These are phyloP conservation scores for Yamadazyma nakazawae DNA, from an alignment of 805 yeast genomes.

Conservation along the genomic window DNA sequence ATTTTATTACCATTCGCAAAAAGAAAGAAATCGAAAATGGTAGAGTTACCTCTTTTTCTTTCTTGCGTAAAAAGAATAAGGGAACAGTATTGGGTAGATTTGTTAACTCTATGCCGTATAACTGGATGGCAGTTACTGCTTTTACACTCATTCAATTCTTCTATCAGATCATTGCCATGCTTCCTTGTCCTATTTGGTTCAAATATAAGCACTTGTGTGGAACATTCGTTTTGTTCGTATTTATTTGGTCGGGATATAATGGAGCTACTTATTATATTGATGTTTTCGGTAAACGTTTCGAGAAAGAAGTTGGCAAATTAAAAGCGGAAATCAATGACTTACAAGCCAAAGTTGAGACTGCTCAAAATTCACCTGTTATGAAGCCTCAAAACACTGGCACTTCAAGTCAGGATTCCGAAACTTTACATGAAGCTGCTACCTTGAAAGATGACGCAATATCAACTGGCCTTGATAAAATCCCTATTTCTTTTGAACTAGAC, in stretches of 20 bases:
- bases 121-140: slow-evolving; percentile 78
- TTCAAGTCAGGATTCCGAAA: slow-evolving; percentile 3
- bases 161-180: slow-evolving; percentile 85
- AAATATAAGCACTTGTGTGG: slow-evolving; percentile 63
- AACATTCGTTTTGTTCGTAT: slow-evolving; percentile 66
- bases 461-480: not conserved
- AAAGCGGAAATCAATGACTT: slow-evolving; percentile 67
- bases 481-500: not conserved
- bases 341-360: slow-evolving; percentile 36
- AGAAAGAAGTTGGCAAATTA: slow-evolving; percentile 74
- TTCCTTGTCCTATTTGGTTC: slow-evolving; percentile 87
- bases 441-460: not conserved
- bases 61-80: slow-evolving; percentile 69
- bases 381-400: slow-evolving; percentile 10
- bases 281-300: slow-evolving; percentile 84
- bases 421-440: not conserved
- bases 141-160: slow-evolving; percentile 83
- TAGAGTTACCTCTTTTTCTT: slow-evolving; percentile 81
- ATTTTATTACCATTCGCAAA: slow-evolving; percentile 79
- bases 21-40: slow-evolving; percentile 84
- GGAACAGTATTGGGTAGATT: slow-evolving; percentile 64
- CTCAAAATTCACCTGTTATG: slow-evolving; percentile 15
- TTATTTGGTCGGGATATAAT: slow-evolving; percentile 76
- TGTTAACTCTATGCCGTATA: slow-evolving; percentile 79
- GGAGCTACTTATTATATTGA: slow-evolving; percentile 96